Percentiles rank a stretch among this genome's conserved stretches.
phyloP scores from a whole-genome alignment of 352 stramenopile genomes.

The Aphanomyces cochlioides region DNA sequence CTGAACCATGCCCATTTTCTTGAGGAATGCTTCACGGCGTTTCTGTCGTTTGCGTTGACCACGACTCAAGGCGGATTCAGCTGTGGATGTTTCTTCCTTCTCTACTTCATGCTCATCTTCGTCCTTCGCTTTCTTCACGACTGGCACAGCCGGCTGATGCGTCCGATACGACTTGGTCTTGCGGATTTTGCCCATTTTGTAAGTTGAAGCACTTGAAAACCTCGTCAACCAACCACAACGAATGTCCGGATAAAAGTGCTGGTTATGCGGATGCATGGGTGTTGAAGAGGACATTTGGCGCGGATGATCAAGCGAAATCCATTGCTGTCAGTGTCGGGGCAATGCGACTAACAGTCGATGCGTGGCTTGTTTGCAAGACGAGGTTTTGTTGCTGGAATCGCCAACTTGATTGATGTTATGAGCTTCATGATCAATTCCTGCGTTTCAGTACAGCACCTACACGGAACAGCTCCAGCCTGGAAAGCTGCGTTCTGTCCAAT shows the following conservation, averaged over 20 bases:
- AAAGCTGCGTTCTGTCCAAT: no score
- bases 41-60: constrained; percentile 83
- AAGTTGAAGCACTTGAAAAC: neutral
- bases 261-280: no score
- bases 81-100: neutral
- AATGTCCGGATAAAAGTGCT: constrained; percentile 19
- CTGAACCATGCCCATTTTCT: constrained; percentile 81
- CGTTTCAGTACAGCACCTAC: no score
- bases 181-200: constrained; percentile 27
- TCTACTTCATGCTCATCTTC: constrained; percentile 6
- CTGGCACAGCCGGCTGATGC: constrained; percentile 25
- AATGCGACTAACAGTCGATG: no score
- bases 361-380: no score
- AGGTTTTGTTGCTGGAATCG: no score
- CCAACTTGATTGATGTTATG: no score
- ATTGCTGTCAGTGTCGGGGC: no score
- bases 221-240: constrained; percentile 22
- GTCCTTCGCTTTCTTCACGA: constrained; percentile 5
- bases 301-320: no score
- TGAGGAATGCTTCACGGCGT: constrained; percentile 72
- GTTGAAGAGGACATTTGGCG: no score
- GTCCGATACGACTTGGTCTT: constrained; percentile 23
- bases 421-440: no score
- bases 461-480: no score
- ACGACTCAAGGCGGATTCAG: constrained; percentile 47